Evolutionary conservation across 2,329 filamentous ascomycete species (phyloP), one percentile per base, ranked within the genome.

Genomic region (Diaporthe sp.): DNA sequence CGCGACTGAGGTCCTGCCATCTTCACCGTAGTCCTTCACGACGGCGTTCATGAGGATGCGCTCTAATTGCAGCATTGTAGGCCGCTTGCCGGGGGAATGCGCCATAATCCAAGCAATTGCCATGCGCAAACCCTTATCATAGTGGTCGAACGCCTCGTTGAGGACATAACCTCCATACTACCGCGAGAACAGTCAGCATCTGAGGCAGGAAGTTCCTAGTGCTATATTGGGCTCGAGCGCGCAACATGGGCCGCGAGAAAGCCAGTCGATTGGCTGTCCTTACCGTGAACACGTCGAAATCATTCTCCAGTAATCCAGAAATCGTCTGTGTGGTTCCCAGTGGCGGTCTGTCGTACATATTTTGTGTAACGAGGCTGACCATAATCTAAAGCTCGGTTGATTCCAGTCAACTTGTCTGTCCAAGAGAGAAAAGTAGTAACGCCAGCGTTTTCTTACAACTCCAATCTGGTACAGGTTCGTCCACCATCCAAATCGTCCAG

Each of bases 401-500:
- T 15, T 17, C 7, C 3, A 1, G 42, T 66, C 61, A 66, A 13
- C 13, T 2, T 50, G 7, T 9, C 9, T n/a, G 1, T 4, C 22
- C 25, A 12, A 4, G 13, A 0, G 3, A 15, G 17, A 38, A 7
- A 13, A 7, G 8, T 15, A 12, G 1, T 7, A 66, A 50, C 2
- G 12, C 25, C 10, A 3, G 30, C 25, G 1, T 35, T n/a, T 2
- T 35, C 61, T 50, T 50, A 66, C 61, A 13, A 25, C 28, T n/a
- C 61, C 28, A 8, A 35, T 50, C 42, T 66, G 28, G n/a, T 66
- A 66, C 28, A 66, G 25, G 13, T 66, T 66, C 5, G 61, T 66
- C 61, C 61, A 66, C 61, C 61, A 66, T 19, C 61, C 61, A 33
- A n/a, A 35, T n/a, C 42, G 19, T n/a, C 61, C 42, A 17, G 61